Percentiles rank a stretch among this genome's conserved stretches.
These are phyloP conservation scores for Macrophomina phaseolina DNA, from an alignment of 2,329 filamentous ascomycete species.

Conservation along the genomic window DNA sequence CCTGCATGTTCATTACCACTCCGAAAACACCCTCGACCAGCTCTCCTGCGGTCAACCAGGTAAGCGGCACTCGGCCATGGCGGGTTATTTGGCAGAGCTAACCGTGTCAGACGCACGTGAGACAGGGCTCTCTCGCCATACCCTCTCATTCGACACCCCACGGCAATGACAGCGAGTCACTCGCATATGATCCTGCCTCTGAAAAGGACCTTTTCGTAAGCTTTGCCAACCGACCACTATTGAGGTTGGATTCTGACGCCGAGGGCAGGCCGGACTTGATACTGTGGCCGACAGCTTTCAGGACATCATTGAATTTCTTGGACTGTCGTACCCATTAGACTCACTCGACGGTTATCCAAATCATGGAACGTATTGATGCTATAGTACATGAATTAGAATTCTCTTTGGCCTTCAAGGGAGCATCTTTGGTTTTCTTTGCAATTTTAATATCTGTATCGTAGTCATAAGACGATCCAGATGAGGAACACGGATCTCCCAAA, in stretches of 20 bases:
- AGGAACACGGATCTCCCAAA: no score
- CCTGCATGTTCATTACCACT: conserved; percentile 12
- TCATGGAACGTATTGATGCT: background rate
- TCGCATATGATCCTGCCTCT: background rate
- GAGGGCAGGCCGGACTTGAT: conserved; percentile 2
- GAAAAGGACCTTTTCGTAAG: conserved; percentile 16
- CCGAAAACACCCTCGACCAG: background rate
- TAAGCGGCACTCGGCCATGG: background rate
- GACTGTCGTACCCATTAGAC: conserved; percentile 8
- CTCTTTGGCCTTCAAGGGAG: no score
- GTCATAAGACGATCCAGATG: no score
- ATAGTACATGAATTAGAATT: no score
- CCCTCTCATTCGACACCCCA: background rate
- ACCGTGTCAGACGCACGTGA: background rate
- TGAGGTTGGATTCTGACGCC: background rate
- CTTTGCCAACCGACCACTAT: background rate
- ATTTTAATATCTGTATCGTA: no score
- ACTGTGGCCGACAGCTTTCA: conserved; percentile 17
- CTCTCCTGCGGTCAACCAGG: background rate
- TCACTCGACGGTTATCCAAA: background rate
- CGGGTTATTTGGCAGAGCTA: background rate
- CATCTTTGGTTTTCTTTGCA: no score
- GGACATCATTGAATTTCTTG: conserved; percentile 14
- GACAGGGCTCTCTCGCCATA: background rate
- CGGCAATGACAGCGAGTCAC: background rate